Evolutionary conservation across 2,329 filamentous ascomycete species (phyloP).

Genomic region (Acrocalymma vagum): DNA sequence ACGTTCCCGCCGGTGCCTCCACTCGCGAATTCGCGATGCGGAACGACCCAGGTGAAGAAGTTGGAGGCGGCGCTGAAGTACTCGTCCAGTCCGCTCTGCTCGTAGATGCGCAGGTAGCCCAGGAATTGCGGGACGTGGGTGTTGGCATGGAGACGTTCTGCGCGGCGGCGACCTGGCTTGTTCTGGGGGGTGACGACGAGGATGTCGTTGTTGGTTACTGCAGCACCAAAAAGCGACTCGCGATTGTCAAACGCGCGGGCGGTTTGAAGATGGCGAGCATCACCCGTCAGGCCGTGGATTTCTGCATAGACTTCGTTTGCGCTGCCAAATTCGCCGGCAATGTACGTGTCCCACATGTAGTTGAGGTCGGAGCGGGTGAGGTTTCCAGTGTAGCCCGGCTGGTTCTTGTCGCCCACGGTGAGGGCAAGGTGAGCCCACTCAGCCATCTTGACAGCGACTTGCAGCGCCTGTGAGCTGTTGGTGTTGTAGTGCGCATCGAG

Average conservation of each 20-base stretch:
- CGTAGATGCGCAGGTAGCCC: slow-evolving; percentile 20
- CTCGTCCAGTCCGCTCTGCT: slow-evolving; percentile 17
- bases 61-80: slow-evolving; percentile 20
- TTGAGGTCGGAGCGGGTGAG: slow-evolving; percentile 22
- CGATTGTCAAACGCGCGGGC: slow-evolving; percentile 21
- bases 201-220: slow-evolving; percentile 17
- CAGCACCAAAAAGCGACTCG: slow-evolving; percentile 20
- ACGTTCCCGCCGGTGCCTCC: slow-evolving; percentile 19
- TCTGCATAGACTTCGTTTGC: slow-evolving; percentile 23
- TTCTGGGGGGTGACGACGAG: slow-evolving; percentile 16
- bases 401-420: slow-evolving; percentile 21
- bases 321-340: slow-evolving; percentile 22
- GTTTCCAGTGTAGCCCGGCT: slow-evolving; percentile 20
- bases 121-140: slow-evolving; percentile 21
- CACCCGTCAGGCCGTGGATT: slow-evolving; percentile 17
- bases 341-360: slow-evolving; percentile 25
- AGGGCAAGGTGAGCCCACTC: slow-evolving; percentile 20
- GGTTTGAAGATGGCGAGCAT: slow-evolving; percentile 14
- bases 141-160: slow-evolving; percentile 18
- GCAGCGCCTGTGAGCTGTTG: slow-evolving; percentile 18
- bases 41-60: slow-evolving; percentile 20
- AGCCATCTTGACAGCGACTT: slow-evolving; percentile 23
- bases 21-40: slow-evolving; percentile 19
- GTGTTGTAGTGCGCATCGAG: slow-evolving; percentile 24
- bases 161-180: slow-evolving; percentile 15